These are phyloP conservation scores for Paxillus ammoniavirescens DNA, from an alignment of 768 basidiomycete species.

Conservation along the genomic window DNA sequence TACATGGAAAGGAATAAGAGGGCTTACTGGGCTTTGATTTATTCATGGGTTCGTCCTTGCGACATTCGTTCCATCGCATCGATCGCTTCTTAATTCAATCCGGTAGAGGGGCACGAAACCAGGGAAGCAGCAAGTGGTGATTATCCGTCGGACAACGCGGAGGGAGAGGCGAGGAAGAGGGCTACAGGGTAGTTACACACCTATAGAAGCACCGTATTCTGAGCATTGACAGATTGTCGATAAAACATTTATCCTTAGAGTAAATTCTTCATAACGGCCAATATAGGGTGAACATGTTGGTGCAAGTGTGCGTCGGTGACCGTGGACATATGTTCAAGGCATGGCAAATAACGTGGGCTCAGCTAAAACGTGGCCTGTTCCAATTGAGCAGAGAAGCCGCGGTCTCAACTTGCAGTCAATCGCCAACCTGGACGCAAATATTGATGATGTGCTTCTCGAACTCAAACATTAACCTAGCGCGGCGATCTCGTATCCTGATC, in stretches of 20 bases:
- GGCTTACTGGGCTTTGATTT: slow-evolving; percentile 69
- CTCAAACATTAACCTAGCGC: slow-evolving; percentile 22
- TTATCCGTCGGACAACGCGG: slow-evolving; percentile 40
- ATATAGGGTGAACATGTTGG: slow-evolving; percentile 14
- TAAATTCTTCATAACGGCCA: not conserved
- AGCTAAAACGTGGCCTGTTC: not conserved
- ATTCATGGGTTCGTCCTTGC: slow-evolving; percentile 45
- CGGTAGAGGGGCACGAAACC: slow-evolving; percentile 18
- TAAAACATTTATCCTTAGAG: no score
- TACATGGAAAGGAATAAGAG: slow-evolving; percentile 64
- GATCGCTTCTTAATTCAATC: slow-evolving; percentile 32
- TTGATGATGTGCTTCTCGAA: slow-evolving; percentile 6
- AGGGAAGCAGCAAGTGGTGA: slow-evolving; percentile 26
- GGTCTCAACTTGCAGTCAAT: slow-evolving; percentile 5
- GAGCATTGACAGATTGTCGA: no score
- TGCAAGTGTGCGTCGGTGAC: slow-evolving; percentile 1
- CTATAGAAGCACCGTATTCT: slow-evolving; percentile 27
- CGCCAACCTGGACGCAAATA: not conserved
- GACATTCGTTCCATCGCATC: slow-evolving; percentile 23
- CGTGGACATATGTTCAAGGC: slow-evolving; percentile 10
- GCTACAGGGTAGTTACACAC: slow-evolving; percentile 42
- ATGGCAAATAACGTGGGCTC: not conserved
- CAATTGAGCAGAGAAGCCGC: slow-evolving; percentile 10
- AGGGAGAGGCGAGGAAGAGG: slow-evolving; percentile 46
- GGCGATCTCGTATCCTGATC: slow-evolving; percentile 33